Evolutionary conservation across 768 basidiomycete genomes (phyloP), one percentile per base, ranked within the genome.

Genomic region (Amanita phalloides): DNA sequence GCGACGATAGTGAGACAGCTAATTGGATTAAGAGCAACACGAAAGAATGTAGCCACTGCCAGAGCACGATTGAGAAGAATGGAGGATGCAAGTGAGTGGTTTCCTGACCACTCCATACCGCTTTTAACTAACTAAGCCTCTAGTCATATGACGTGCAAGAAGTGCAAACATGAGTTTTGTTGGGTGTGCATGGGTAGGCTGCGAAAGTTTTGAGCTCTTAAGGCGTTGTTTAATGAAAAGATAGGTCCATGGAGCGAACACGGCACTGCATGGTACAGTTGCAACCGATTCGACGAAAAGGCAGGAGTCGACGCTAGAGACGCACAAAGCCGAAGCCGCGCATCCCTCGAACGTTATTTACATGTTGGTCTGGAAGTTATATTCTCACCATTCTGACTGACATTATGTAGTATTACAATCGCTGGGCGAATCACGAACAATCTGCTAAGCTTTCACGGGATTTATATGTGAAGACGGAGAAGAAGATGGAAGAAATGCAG

Each of bases 401-500:
- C 21, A 5, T 37, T 6, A 33, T n/a, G 3, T 57, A 96, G 92
- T 99, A 98, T 71, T 99, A 97, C 73, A 98, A 96, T 66, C 90
- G 96, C 37, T 99, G 91, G 90, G 90, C 96, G 6, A 99, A 99
- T 67, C 96, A 99, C 70, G 96, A 99, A 63, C 94, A 96, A 64
- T 96, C 94, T n/a, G 92, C 94, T 47, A 94, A 93, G 68, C 83
- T 99, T 47, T 93, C 95, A 14, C 66, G 89, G 13, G 92, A 97
- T 57, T 73, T 98, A 38, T 95, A 94, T 66, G 77, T 77, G 51
- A 93, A 93, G 73, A 97, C 95, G 10, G 94, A 99, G 77, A 93
- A 95, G 80, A 97, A 97, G 82, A 99, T 99, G 96, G 93, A 97
- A 67, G 92, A 96, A 69, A 95, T 98, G 86, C 96, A 98, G 72